Percentiles rank a stretch among this genome's conserved stretches.
Conservation (phyloP, 257 asterid species). For the Solanum ossicruentum region DNA sequence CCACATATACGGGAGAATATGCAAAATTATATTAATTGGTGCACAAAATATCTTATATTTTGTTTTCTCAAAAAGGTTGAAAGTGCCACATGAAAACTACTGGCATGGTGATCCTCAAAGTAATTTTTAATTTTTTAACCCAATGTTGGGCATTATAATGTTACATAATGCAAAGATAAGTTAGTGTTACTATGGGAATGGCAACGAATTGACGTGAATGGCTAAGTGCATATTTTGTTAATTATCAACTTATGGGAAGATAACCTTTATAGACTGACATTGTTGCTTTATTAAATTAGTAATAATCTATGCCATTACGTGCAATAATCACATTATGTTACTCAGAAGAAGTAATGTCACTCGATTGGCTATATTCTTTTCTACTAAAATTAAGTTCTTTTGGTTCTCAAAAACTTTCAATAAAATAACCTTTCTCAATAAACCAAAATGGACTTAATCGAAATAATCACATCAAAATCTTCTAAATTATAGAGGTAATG, state of each 20-base stretch:
- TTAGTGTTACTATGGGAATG: neutral
- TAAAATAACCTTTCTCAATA: neutral
- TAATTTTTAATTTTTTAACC: neutral
- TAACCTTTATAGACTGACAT: neutral
- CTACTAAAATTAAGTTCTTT: neutral
- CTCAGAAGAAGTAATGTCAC: no score
- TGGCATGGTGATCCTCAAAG: neutral
- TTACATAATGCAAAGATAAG: neutral
- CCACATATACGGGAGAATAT: neutral
- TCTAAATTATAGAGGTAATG: neutral
- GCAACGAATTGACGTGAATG: neutral
- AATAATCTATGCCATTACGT: neutral
- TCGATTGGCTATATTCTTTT: neutral
- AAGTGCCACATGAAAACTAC: neutral
- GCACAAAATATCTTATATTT: neutral
- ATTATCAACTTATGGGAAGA: neutral
- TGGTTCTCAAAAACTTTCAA: neutral
- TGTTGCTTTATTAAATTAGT: neutral
- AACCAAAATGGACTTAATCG: neutral
- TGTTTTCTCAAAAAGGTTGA: no score
- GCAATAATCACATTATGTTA: neutral
- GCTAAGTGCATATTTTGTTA: neutral
- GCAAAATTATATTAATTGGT: neutral
- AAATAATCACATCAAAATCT: neutral
- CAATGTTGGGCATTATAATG: neutral